Percentiles rank a stretch among this genome's conserved stretches.
phyloP scores from a whole-genome alignment of 2,329 filamentous ascomycete genomes.

The Pestalotiopsis sp. region DNA sequence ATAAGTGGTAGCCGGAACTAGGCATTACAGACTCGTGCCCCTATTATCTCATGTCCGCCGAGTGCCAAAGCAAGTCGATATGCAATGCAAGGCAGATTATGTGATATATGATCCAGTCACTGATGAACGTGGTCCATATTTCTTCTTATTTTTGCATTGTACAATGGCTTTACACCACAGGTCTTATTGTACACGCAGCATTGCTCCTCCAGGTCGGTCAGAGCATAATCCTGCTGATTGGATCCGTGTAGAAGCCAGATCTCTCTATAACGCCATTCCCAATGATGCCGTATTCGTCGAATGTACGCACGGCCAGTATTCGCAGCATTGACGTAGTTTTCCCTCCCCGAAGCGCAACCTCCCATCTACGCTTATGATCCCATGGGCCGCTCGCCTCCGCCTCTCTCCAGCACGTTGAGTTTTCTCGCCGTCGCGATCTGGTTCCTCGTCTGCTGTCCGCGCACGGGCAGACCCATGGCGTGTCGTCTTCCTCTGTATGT shows the following conservation, averaged over 20 bases:
- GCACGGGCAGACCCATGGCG: slow-evolving; percentile 88
- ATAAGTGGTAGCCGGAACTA: no score
- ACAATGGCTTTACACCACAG: background rate
- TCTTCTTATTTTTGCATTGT: background rate
- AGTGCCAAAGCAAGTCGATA: no score
- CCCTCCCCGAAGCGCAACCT: background rate
- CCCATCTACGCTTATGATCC: background rate
- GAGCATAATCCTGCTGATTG: background rate
- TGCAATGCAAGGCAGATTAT: no score
- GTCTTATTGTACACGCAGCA: slow-evolving; percentile 8
- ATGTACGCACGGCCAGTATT: background rate
- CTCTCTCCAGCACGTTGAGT: slow-evolving; percentile 61
- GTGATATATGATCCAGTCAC: background rate
- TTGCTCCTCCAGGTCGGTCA: background rate
- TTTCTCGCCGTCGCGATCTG: slow-evolving; percentile 66
- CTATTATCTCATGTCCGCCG: no score
- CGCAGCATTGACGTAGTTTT: background rate
- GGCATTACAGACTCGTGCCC: no score
- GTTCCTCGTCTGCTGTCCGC: slow-evolving; percentile 85
- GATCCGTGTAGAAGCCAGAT: background rate
- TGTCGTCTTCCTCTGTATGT: slow-evolving; percentile 87
- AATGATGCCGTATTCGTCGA: background rate
- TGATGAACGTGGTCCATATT: background rate
- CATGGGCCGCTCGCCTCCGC: slow-evolving; percentile 32
- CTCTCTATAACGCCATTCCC: slow-evolving; percentile 5